Percentiles rank a stretch among this genome's conserved stretches.
Evolutionary conservation across 306 rosid genomes (phyloP).

Genomic region (Cyamopsis tetragonoloba): DNA sequence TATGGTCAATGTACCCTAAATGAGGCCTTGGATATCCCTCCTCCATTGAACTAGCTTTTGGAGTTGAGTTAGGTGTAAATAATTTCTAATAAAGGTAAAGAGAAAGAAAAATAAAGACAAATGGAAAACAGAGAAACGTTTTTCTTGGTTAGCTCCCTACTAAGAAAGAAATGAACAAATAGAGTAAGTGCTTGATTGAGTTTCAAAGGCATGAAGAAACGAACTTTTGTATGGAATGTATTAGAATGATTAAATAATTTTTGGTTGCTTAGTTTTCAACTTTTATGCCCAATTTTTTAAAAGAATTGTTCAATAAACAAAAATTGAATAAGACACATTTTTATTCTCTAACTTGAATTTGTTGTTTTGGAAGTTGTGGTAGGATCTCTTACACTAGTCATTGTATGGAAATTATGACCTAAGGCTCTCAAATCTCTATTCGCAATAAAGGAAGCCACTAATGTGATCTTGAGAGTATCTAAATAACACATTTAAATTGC

Average conservation of each 20-base stretch:
- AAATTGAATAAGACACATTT: background rate
- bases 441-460: background rate
- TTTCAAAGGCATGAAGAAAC: too few species aligned
- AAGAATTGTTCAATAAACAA: background rate
- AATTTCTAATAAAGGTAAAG: too few species aligned
- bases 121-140: too few species aligned
- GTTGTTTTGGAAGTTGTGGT: constrained; percentile 3
- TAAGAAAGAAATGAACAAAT: too few species aligned
- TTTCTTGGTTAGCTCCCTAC: too few species aligned
- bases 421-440: background rate
- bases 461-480: background rate
- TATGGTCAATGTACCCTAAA: too few species aligned
- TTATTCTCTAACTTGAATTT: background rate
- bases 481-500: background rate
- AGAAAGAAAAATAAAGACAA: too few species aligned
- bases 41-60: too few species aligned
- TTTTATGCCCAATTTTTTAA: background rate
- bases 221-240: background rate
- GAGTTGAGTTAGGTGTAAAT: too few species aligned
- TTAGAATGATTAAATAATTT: background rate
- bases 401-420: background rate
- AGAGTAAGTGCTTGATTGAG: too few species aligned
- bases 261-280: background rate
- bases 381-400: background rate
- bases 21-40: too few species aligned